phyloP scores from a whole-genome alignment of 148 eudicot species.

The Tetragonia tetragonoides region DNA sequence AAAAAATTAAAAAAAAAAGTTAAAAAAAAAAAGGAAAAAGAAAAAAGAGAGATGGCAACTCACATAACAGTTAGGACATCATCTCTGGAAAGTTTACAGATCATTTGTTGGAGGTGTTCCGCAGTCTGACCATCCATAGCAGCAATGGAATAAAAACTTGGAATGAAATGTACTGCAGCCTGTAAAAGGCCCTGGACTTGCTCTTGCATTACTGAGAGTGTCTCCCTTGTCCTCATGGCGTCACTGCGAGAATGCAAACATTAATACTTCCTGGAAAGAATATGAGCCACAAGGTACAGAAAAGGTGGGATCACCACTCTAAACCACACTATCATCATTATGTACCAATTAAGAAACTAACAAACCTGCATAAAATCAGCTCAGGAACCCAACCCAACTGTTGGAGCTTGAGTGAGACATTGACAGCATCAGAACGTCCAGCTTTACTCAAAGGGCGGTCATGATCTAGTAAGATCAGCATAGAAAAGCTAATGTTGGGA shows the following conservation, averaged over 20 bases:
- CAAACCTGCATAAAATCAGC: slow-evolving; percentile 75
- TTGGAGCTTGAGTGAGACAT: slow-evolving; percentile 65
- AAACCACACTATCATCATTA: slow-evolving; percentile 1
- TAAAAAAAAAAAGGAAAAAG: too few relatives aligned
- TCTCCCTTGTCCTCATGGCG: slow-evolving; percentile 75
- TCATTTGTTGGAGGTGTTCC: slow-evolving; percentile 67
- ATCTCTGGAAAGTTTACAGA: slow-evolving; percentile 65
- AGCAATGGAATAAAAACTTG: slow-evolving; percentile 91
- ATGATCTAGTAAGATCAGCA: slow-evolving; percentile 52
- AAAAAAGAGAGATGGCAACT: slow-evolving; percentile 33
- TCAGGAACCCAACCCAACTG: slow-evolving; percentile 83
- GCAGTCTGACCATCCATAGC: slow-evolving; percentile 99
- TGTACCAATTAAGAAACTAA: neutral
- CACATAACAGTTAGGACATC: slow-evolving; percentile 85
- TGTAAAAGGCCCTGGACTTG: slow-evolving; percentile 55
- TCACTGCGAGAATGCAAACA: slow-evolving; percentile 46
- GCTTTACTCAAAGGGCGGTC: slow-evolving; percentile 82
- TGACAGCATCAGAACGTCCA: slow-evolving; percentile 77
- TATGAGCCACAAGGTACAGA: neutral
- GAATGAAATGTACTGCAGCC: slow-evolving; percentile 72
- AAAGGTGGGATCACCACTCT: neutral
- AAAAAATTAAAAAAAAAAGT: too few relatives aligned
- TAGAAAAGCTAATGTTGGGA: slow-evolving; percentile 5
- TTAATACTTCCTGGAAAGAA: neutral
- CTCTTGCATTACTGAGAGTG: slow-evolving; percentile 76